Conservation (phyloP, 2,329 filamentous ascomycete species). For the Colletotrichum horii region DNA sequence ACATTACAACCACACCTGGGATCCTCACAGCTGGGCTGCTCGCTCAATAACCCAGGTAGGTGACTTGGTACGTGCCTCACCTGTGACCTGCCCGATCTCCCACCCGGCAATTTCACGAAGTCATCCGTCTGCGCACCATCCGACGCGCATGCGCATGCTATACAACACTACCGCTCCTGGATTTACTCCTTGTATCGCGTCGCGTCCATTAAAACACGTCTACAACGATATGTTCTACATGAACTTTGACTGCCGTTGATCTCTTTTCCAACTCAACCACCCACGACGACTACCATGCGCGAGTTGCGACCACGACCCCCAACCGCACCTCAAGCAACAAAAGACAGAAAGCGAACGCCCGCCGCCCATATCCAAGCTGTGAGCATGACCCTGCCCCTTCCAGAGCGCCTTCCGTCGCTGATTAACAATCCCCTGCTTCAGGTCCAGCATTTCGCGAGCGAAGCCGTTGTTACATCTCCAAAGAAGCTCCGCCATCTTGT, state of each 20-base stretch:
- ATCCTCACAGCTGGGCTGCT: not conserved
- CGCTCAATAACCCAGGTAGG: too few species aligned
- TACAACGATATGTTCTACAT: not conserved
- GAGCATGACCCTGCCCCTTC: not conserved
- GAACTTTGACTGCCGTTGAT: not conserved
- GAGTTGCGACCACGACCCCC: not conserved
- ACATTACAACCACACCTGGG: not conserved
- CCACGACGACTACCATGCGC: not conserved
- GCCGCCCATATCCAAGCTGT: accelerated
- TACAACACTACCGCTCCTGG: too few species aligned
- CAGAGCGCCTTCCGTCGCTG: not conserved
- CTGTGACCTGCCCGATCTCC: not conserved
- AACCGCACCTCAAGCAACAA: not conserved
- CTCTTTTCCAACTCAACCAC: not conserved
- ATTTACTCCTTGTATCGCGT: too few species aligned
- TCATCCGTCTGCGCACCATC: not conserved
- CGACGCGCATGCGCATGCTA: not conserved
- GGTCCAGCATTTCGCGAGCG: not conserved
- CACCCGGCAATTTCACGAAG: not conserved
- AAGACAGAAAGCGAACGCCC: not conserved
- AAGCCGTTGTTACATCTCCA: not conserved
- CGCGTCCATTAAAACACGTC: too few species aligned
- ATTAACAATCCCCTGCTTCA: accelerated
- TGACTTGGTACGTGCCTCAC: not conserved
- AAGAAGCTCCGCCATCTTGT: accelerated